A percentile compares a stretch with the other conserved stretches of the same genome.
Conservation (phyloP, 2,329 filamentous ascomycete species). For the Alternaria rosae region DNA sequence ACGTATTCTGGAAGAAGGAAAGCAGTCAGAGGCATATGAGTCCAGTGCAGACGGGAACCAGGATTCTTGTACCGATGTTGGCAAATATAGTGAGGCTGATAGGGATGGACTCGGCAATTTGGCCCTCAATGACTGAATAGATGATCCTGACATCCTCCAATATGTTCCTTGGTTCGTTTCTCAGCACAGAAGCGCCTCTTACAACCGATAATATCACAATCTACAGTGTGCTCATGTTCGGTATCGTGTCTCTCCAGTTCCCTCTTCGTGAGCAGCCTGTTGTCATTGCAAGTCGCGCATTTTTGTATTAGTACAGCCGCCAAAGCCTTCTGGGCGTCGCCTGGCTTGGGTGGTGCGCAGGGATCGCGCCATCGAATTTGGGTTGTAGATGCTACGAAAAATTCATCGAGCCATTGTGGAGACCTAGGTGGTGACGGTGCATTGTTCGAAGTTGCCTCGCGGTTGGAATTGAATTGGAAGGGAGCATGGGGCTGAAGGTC, state of each 20-base stretch:
- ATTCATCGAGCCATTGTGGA: conserved; percentile 13
- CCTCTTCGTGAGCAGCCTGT: conserved; percentile 31
- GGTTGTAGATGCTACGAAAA: conserved; percentile 35
- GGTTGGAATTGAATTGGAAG: conserved; percentile 28
- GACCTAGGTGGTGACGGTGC: neutral
- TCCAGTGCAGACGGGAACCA: neutral
- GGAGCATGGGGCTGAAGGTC: conserved; percentile 1
- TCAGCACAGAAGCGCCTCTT: conserved; percentile 36
- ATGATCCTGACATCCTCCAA: conserved; percentile 14
- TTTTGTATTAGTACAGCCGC: conserved; percentile 22
- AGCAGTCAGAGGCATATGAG: neutral
- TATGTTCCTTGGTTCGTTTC: neutral
- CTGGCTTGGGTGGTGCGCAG: conserved; percentile 12
- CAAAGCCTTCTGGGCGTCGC: conserved; percentile 19
- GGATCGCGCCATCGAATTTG: conserved; percentile 35
- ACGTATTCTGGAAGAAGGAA: neutral
- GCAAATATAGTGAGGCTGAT: neutral
- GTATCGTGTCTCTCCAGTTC: conserved; percentile 34
- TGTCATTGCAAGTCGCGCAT: conserved; percentile 33
- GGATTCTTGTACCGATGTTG: neutral
- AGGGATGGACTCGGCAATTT: neutral
- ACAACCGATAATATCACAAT: conserved; percentile 26
- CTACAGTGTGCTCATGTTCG: conserved; percentile 35
- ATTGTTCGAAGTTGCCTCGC: neutral
- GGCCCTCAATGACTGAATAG: conserved; percentile 7